These are phyloP conservation scores for Aspergillus sp. DNA, from an alignment of 2,329 filamentous ascomycete species.

Conservation along the genomic window DNA sequence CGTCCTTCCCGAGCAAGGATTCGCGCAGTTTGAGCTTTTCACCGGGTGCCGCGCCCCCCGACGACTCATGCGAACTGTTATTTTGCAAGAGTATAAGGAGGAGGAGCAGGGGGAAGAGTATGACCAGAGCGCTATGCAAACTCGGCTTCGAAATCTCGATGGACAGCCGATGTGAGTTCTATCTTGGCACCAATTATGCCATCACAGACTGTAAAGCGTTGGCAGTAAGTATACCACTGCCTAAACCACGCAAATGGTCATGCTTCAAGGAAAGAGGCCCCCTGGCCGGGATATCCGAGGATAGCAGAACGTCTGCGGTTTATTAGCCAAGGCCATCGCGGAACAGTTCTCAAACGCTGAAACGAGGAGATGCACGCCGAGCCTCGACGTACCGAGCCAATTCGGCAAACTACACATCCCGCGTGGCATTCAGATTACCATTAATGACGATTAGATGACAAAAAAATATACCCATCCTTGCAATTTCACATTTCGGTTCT, in stretches of 20 bases:
- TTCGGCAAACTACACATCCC: no score
- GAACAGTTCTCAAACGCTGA: not conserved
- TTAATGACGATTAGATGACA: no score
- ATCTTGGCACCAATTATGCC: not conserved
- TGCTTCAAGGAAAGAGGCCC: no score
- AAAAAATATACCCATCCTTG: no score
- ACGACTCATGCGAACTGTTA: slow-evolving; percentile 37
- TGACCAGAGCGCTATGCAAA: slow-evolving; percentile 29
- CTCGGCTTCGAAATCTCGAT: slow-evolving; percentile 31
- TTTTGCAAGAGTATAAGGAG: slow-evolving; percentile 37
- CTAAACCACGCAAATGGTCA: not conserved
- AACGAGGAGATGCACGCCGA: not conserved
- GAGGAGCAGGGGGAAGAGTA: slow-evolving; percentile 30
- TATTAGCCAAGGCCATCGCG: not conserved
- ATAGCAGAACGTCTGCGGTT: not conserved
- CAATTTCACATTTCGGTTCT: not conserved
- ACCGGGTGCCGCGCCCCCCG: slow-evolving; percentile 40
- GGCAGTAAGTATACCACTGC: not conserved
- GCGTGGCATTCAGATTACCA: no score
- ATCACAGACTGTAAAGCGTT: not conserved
- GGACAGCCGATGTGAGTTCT: slow-evolving; percentile 31
- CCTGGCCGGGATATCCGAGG: no score
- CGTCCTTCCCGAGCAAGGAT: slow-evolving; percentile 41
- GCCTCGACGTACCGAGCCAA: no score
- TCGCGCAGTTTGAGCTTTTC: slow-evolving; percentile 42